Conservation (phyloP, 2,329 filamentous ascomycete species). For the Colletotrichum sp. region DNA sequence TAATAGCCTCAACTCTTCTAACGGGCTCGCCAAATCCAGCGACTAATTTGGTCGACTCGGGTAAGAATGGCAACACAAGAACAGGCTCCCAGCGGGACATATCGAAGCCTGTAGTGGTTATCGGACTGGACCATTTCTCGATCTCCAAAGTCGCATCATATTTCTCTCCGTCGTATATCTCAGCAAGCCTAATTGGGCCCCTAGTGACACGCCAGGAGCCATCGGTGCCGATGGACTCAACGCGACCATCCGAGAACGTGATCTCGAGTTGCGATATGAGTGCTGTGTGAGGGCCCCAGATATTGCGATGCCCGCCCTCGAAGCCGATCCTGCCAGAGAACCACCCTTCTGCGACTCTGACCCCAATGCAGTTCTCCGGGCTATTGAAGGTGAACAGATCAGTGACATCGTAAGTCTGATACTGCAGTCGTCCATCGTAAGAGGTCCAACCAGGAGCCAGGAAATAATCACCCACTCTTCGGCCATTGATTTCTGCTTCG, state of each 20-base stretch:
- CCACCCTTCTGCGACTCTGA: constrained; percentile 51
- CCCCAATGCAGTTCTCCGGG: constrained; percentile 34
- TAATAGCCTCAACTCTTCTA: constrained; percentile 30
- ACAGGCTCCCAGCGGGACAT: not conserved
- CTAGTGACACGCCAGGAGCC: not conserved
- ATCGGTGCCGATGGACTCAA: not conserved
- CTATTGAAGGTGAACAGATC: constrained; percentile 36
- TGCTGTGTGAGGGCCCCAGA: constrained; percentile 25
- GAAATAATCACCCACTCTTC: constrained; percentile 40
- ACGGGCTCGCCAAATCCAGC: constrained; percentile 12
- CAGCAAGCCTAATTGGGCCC: constrained; percentile 5
- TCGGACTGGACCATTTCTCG: not conserved
- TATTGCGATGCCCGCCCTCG: constrained; percentile 24
- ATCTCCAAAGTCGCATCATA: constrained; percentile 15
- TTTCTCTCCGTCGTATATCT: constrained; percentile 22
- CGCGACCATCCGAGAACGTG: not conserved
- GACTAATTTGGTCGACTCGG: not conserved
- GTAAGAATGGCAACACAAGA: not conserved
- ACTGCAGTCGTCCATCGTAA: constrained; percentile 53
- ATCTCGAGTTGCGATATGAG: not conserved
- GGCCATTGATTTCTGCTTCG: constrained; percentile 51
- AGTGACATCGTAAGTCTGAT: constrained; percentile 58
- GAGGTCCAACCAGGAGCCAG: constrained; percentile 58
- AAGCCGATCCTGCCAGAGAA: constrained; percentile 35
- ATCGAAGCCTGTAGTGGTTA: not conserved